Conservation (phyloP, 169 alveolate genomes). For the Haemoproteus tartakovskyi region DNA sequence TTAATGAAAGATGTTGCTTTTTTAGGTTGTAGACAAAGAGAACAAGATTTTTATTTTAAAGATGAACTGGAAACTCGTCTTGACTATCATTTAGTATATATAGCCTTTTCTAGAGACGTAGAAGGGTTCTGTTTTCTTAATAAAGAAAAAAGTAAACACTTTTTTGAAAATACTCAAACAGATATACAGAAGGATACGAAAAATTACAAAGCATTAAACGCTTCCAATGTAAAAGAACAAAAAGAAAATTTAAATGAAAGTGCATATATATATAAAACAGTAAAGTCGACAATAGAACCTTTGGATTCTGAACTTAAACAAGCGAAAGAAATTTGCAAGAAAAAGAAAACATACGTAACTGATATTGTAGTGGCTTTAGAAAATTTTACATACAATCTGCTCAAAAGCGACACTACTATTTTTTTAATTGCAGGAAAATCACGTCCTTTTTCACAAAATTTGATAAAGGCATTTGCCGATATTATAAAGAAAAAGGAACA, state of each 20-base stretch:
- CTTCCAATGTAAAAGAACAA: too few relatives aligned
- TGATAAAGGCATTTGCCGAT: slow-evolving; percentile 12
- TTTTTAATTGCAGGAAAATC: slow-evolving; percentile 50
- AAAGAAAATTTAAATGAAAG: too few relatives aligned
- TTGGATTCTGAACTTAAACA: too few relatives aligned
- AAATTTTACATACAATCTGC: slow-evolving; percentile 8
- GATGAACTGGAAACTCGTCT: not conserved
- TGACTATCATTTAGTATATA: slow-evolving; percentile 16
- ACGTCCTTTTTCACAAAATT: slow-evolving; percentile 52
- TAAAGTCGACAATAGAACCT: too few relatives aligned
- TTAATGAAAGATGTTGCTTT: slow-evolving; percentile 12
- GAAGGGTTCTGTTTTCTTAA: not conserved
- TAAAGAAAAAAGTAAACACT: not conserved
- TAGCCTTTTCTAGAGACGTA: slow-evolving; percentile 28
- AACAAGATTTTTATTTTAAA: slow-evolving; percentile 27
- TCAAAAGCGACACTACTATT: slow-evolving; percentile 13
- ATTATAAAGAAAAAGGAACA: slow-evolving; percentile 44
- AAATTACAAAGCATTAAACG: too few relatives aligned
- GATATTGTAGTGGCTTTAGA: slow-evolving; percentile 26
- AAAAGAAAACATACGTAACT: slow-evolving; percentile 52
- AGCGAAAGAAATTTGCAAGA: slow-evolving; percentile 4
- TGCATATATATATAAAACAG: too few relatives aligned
- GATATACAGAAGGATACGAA: too few relatives aligned
- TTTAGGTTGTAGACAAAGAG: slow-evolving; percentile 33
- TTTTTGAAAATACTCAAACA: too few relatives aligned